Conservation (phyloP, 2,329 filamentous ascomycete genomes). For the Fusarium sp. region DNA sequence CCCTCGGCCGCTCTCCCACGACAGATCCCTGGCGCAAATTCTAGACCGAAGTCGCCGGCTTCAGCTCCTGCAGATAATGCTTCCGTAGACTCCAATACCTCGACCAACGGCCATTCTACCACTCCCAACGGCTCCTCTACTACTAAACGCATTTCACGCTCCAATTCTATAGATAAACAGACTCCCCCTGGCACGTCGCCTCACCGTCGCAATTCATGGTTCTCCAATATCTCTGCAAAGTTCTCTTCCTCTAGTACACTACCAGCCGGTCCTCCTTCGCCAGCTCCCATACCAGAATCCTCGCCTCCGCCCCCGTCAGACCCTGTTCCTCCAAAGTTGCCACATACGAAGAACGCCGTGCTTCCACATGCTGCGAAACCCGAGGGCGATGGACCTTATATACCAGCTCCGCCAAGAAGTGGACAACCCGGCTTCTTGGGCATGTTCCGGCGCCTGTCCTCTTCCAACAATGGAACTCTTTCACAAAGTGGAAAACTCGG, state of each 20-base stretch:
- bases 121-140: conserved; percentile 43
- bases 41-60: conserved; percentile 48
- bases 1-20: conserved; percentile 50
- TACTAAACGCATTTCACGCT: conserved; percentile 49
- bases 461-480: conserved; percentile 62
- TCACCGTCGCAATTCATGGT: conserved; percentile 83
- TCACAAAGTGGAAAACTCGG: conserved; percentile 48
- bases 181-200: conserved; percentile 52
- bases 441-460: conserved; percentile 85
- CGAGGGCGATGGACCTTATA: conserved; percentile 75
- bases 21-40: conserved; percentile 49
- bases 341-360: conserved; percentile 68
- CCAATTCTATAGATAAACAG: conserved; percentile 54
- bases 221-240: conserved; percentile 91
- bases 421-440: conserved; percentile 80
- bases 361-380: conserved; percentile 67
- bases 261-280: conserved; percentile 49
- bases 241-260: conserved; percentile 74
- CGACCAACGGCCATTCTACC: conserved; percentile 41
- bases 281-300: conserved; percentile 48
- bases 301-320: conserved; percentile 51
- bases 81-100: conserved; percentile 33
- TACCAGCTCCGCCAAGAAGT: conserved; percentile 78
- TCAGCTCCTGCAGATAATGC: conserved; percentile 40
- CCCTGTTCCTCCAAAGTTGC: conserved; percentile 61